A percentile compares a stretch with the other conserved stretches of the same genome.
These are phyloP conservation scores for Areca catechu DNA, from an alignment of 176 grass and related monocot species.

Conservation along the genomic window DNA sequence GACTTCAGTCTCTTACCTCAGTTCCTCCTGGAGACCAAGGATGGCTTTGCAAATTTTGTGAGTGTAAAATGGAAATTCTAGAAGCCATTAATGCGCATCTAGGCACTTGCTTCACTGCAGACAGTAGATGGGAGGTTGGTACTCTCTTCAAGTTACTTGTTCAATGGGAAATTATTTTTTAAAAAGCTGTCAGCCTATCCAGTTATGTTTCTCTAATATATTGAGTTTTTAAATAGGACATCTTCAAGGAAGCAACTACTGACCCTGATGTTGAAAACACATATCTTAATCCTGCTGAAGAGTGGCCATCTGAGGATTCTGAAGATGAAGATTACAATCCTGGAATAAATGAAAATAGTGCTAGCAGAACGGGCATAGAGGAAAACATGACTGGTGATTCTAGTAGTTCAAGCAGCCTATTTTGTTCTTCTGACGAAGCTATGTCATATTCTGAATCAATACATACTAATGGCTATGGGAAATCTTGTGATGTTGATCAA, in stretches of 20 bases:
- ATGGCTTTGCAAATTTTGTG: constrained; percentile 87
- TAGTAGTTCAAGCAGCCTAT: constrained; percentile 44
- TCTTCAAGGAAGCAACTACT: constrained; percentile 81
- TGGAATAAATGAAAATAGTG: constrained; percentile 45
- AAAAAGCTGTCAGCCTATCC: too few species aligned
- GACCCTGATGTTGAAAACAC: constrained; percentile 31
- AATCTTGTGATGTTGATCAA: constrained; percentile 23
- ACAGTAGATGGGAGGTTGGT: constrained; percentile 47
- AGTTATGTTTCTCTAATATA: too few species aligned
- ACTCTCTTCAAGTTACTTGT: constrained; percentile 3
- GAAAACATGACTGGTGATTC: constrained; percentile 47
- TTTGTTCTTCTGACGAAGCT: constrained; percentile 53
- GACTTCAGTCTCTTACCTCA: constrained; percentile 20
- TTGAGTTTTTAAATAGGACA: constrained; percentile 20
- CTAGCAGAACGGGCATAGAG: constrained; percentile 35
- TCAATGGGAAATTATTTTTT: background rate
- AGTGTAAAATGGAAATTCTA: constrained; percentile 67
- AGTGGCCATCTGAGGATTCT: constrained; percentile 98
- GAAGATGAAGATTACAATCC: constrained; percentile 95
- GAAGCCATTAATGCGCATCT: constrained; percentile 91
- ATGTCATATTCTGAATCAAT: constrained; percentile 49
- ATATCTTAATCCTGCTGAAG: constrained; percentile 26
- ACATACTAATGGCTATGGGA: constrained; percentile 25
- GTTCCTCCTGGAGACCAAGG: constrained; percentile 39
- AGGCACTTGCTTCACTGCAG: constrained; percentile 48